Percentiles rank a stretch among this genome's conserved stretches.
These are phyloP conservation scores for Sicyos edulis DNA, from an alignment of 306 rosid species.

Conservation along the genomic window DNA sequence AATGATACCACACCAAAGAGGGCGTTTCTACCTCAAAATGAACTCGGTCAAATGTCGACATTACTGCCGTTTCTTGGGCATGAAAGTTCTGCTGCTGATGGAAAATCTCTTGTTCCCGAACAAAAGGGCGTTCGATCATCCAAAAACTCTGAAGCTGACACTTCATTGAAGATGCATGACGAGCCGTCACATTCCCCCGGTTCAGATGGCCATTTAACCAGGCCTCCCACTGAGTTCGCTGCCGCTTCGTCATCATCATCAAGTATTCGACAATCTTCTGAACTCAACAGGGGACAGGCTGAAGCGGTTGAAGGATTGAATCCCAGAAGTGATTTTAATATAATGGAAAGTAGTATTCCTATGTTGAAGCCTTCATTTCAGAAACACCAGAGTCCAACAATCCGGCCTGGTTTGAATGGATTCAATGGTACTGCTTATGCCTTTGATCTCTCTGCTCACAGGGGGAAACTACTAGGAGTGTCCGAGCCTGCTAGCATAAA, in stretches of 20 bases:
- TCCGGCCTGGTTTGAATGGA: constrained; percentile 44
- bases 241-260: constrained; percentile 24
- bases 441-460: constrained; percentile 33
- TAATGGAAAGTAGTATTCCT: constrained; percentile 32
- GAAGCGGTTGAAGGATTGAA: constrained; percentile 35
- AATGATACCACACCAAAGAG: constrained; percentile 35
- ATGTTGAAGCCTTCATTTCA: constrained; percentile 33
- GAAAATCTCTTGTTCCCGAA: constrained; percentile 24
- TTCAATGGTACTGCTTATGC: constrained; percentile 31
- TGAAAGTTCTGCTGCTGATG: constrained; percentile 24
- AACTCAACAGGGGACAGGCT: constrained; percentile 20
- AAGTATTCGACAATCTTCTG: constrained; percentile 25
- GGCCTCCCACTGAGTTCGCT: constrained; percentile 24
- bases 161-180: constrained; percentile 27
- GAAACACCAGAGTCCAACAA: constrained; percentile 21
- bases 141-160: constrained; percentile 26
- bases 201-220: constrained; percentile 26
- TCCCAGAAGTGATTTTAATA: constrained; percentile 27
- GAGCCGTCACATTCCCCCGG: constrained; percentile 23
- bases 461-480: constrained; percentile 34
- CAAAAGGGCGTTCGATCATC: constrained; percentile 26
- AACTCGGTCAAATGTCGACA: constrained; percentile 25
- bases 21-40: constrained; percentile 23
- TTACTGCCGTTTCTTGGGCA: constrained; percentile 23
- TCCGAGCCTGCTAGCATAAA: constrained; percentile 33